Evolutionary conservation across 2,329 filamentous ascomycete species (phyloP).

Genomic region (Hysterium pulicare): DNA sequence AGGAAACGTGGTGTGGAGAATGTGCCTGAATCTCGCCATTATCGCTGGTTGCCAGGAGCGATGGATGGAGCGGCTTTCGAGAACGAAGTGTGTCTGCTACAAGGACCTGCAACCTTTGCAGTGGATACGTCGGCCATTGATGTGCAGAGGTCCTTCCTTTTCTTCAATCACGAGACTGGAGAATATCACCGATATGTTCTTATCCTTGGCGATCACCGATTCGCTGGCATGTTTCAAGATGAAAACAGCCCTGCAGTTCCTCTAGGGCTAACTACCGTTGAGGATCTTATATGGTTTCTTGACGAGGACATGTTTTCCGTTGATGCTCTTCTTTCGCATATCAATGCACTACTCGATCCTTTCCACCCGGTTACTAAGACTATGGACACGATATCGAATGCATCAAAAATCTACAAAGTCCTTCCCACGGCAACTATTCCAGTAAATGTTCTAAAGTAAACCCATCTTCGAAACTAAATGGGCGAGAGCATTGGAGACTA

Average conservation of each 20-base stretch:
- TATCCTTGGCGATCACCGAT: not conserved
- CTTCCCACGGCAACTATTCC: not conserved
- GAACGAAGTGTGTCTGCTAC: not conserved
- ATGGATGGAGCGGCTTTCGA: not conserved
- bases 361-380: not conserved
- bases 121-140: no score
- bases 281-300: not conserved
- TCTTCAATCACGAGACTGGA: not conserved
- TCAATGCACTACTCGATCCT: not conserved
- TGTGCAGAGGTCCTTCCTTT: no score
- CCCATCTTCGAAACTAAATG: not conserved
- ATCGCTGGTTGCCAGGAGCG: not conserved
- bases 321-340: not conserved
- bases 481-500: no score
- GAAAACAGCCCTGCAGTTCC: not conserved
- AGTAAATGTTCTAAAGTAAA: not conserved
- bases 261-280: not conserved
- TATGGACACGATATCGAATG: not conserved
- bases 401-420: not conserved
- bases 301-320: not conserved
- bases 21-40: not conserved
- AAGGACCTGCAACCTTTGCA: not conserved
- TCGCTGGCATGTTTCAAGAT: not conserved
- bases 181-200: not conserved
- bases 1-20: not conserved